These are phyloP conservation scores for Lecanosticta acicola DNA, from an alignment of 2,329 filamentous ascomycete species.

Conservation along the genomic window DNA sequence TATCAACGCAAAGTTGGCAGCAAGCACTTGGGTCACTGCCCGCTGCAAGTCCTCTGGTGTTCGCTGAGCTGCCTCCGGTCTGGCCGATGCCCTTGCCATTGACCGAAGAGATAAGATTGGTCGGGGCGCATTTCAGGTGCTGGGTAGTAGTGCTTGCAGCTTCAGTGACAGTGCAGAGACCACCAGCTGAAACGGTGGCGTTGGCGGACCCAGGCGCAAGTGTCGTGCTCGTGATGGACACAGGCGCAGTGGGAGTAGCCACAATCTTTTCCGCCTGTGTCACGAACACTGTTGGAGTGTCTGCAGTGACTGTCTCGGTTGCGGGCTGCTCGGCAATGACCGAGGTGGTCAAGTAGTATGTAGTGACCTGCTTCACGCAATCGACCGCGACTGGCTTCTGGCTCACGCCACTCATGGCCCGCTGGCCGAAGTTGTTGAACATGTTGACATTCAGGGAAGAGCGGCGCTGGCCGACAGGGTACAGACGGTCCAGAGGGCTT, in stretches of 20 bases:
- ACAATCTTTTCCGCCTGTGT: conserved; percentile 13
- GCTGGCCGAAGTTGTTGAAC: conserved; percentile 17
- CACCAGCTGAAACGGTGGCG: conserved; percentile 5
- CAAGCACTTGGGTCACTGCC: conserved; percentile 25
- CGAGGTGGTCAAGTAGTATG: conserved; percentile 18
- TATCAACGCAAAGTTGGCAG: conserved; percentile 25
- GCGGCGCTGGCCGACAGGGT: background rate
- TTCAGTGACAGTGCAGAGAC: conserved; percentile 21
- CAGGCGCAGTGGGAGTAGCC: conserved; percentile 9
- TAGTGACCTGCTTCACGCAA: conserved; percentile 22
- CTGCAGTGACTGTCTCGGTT: conserved; percentile 22
- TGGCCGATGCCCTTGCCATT: conserved; percentile 23
- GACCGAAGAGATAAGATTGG: conserved; percentile 22
- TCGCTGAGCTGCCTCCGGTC: conserved; percentile 18
- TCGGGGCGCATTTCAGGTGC: conserved; percentile 26
- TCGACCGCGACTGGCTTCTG: conserved; percentile 21
- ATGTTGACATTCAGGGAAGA: conserved; percentile 6
- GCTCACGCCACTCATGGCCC: conserved; percentile 5
- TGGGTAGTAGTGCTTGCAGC: conserved; percentile 24
- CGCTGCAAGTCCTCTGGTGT: conserved; percentile 21
- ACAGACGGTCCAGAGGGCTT: conserved; percentile 10
- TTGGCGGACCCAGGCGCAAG: conserved; percentile 2
- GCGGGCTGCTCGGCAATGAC: conserved; percentile 13
- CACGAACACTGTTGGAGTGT: conserved; percentile 14
- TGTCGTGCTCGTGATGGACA: conserved; percentile 19